phyloP scores from a whole-genome alignment of 2,329 filamentous ascomycete genomes.

The Boeremia exigua region DNA sequence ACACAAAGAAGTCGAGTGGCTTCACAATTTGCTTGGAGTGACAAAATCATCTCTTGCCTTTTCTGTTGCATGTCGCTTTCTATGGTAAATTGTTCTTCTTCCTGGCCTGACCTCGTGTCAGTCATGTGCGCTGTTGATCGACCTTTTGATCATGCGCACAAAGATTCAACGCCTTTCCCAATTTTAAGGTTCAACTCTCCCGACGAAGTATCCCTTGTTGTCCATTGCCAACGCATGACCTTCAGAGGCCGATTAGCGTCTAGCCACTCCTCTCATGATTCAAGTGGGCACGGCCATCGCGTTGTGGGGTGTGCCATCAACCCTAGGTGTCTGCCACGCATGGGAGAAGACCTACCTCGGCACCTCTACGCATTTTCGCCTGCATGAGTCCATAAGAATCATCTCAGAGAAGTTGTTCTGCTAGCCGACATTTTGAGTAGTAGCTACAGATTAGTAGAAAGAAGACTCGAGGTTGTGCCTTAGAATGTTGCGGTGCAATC shows the following conservation, averaged over 20 bases:
- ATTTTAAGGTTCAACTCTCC: neutral
- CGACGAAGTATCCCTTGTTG: neutral
- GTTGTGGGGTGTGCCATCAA: no score
- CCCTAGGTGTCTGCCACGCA: no score
- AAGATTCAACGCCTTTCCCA: neutral
- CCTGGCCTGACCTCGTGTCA: neutral
- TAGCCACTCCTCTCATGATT: no score
- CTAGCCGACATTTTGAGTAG: no score
- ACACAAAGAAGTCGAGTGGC: neutral
- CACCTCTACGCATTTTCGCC: no score
- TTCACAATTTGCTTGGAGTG: neutral
- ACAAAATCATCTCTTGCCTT: neutral
- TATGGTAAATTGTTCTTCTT: neutral
- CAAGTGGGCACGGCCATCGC: no score
- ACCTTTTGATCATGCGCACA: slow-evolving; percentile 3
- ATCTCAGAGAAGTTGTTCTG: no score
- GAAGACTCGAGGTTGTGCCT: no score
- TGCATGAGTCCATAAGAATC: no score
- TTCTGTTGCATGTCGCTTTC: neutral
- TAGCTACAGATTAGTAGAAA: no score
- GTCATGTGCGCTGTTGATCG: slow-evolving; percentile 1
- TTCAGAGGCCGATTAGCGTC: neutral
- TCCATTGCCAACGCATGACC: neutral
- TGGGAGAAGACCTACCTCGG: no score
- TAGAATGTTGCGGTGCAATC: no score